Evolutionary conservation across 108 stramenopile species (phyloP).

Genomic region (Pseudonitzschia delicatissima): DNA sequence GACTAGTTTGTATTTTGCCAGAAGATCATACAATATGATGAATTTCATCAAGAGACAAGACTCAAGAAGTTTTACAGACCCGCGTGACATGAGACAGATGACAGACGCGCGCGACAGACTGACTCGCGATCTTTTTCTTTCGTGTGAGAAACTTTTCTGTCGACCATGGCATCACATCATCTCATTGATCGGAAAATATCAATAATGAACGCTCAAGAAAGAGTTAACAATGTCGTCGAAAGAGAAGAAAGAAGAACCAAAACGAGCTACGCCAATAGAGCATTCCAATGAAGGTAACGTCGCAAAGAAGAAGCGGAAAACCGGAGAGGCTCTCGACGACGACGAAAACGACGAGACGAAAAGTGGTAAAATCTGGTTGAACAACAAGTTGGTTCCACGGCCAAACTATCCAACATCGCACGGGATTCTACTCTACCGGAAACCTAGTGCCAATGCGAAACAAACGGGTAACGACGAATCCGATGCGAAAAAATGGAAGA

Average conservation of each 20-base stretch:
- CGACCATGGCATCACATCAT: no score
- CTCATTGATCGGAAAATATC: no score
- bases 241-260: neutral
- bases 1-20: no score
- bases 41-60: no score
- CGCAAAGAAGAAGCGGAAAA: neutral
- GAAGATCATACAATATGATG: no score
- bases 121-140: no score
- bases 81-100: no score
- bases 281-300: neutral
- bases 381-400: neutral
- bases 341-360: neutral
- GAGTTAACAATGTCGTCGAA: no score
- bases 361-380: constrained; percentile 6
- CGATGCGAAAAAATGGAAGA: neutral
- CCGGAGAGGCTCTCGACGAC: neutral
- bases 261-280: constrained; percentile 12
- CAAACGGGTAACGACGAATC: neutral
- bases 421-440: constrained; percentile 1
- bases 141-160: no score
- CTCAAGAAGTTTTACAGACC: no score
- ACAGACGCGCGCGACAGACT: no score
- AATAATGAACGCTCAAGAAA: no score
- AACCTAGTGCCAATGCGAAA: neutral
- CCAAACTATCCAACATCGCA: constrained; percentile 6